These are phyloP conservation scores for Fraxinus excelsior DNA, from an alignment of 257 asterid genomes.

Conservation along the genomic window DNA sequence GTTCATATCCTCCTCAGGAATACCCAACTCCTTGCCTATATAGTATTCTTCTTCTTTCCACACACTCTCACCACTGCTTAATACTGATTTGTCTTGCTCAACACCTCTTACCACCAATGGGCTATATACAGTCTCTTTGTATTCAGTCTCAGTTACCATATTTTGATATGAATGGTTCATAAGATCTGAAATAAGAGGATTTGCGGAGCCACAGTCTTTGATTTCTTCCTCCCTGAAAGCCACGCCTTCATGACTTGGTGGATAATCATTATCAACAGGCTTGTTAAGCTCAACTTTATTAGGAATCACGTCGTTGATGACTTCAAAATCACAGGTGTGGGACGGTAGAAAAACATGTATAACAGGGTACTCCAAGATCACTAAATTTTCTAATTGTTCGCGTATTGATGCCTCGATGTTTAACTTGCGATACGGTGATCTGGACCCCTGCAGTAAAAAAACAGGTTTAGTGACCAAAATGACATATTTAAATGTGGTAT, in stretches of 20 bases:
- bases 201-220: conserved; percentile 41
- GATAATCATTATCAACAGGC: conserved; percentile 30
- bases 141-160: conserved; percentile 22
- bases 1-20: conserved; percentile 43
- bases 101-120: conserved; percentile 21
- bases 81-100: conserved; percentile 19
- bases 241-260: conserved; percentile 52
- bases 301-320: conserved; percentile 38
- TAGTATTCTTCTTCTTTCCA: conserved; percentile 16
- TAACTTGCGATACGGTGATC: conserved; percentile 57
- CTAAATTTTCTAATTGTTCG: conserved; percentile 58
- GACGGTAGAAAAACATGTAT: conserved; percentile 80
- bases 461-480: neutral
- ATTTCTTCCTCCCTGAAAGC: conserved; percentile 77
- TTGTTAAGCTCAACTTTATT: conserved; percentile 32
- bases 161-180: conserved; percentile 22
- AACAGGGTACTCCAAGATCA: conserved; percentile 78
- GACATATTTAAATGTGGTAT: neutral
- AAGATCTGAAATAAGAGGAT: conserved; percentile 58
- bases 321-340: conserved; percentile 61
- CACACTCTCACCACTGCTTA: conserved; percentile 5
- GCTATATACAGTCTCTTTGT: conserved; percentile 15
- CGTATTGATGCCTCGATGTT: conserved; percentile 58
- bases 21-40: conserved; percentile 32
- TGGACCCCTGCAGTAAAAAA: conserved; percentile 52